Evolutionary conservation across 2,329 filamentous ascomycete genomes (phyloP).

Genomic region (Akanthomyces dipterigenus): DNA sequence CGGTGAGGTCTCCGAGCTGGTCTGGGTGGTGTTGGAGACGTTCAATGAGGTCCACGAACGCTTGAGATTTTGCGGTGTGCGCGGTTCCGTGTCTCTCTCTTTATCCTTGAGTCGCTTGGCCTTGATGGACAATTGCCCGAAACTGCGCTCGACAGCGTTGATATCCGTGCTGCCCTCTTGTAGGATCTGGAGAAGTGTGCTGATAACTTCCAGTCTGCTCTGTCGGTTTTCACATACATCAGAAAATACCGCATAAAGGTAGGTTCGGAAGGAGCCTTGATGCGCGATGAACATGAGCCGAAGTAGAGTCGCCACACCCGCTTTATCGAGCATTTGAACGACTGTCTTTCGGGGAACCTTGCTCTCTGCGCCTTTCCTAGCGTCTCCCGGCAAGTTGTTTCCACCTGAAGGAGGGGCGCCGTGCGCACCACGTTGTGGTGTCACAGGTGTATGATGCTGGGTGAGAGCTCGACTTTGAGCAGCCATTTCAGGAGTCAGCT

Average conservation of each 20-base stretch:
- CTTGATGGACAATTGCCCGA: constrained; percentile 83
- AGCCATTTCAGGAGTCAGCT: constrained; percentile 77
- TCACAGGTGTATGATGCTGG: constrained; percentile 29
- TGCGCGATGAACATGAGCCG: constrained; percentile 98
- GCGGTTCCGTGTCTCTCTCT: constrained; percentile 50
- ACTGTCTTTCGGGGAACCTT: constrained; percentile 73
- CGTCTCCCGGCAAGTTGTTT: constrained; percentile 13
- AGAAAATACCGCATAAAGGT: constrained; percentile 79
- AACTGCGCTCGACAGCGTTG: constrained; percentile 89
- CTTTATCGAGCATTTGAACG: constrained; percentile 94
- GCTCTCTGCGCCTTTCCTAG: constrained; percentile 41
- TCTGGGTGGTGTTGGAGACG: constrained; percentile 37
- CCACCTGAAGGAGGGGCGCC: constrained; percentile 23
- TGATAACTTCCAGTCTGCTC: constrained; percentile 89
- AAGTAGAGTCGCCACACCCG: constrained; percentile 88
- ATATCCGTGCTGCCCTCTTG: constrained; percentile 94
- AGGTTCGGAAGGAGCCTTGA: constrained; percentile 75
- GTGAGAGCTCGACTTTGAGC: constrained; percentile 73
- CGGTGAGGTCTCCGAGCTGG: constrained; percentile 83
- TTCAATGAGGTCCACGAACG: constrained; percentile 59
- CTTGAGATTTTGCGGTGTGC: constrained; percentile 76
- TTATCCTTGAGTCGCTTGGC: constrained; percentile 73
- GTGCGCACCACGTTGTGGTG: constrained; percentile 24
- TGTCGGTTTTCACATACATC: constrained; percentile 96
- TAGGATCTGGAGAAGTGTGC: constrained; percentile 83